Evolutionary conservation across 2,329 filamentous ascomycete species (phyloP), one percentile per base, ranked within the genome.

Genomic region (Trichophyton rubrum): DNA sequence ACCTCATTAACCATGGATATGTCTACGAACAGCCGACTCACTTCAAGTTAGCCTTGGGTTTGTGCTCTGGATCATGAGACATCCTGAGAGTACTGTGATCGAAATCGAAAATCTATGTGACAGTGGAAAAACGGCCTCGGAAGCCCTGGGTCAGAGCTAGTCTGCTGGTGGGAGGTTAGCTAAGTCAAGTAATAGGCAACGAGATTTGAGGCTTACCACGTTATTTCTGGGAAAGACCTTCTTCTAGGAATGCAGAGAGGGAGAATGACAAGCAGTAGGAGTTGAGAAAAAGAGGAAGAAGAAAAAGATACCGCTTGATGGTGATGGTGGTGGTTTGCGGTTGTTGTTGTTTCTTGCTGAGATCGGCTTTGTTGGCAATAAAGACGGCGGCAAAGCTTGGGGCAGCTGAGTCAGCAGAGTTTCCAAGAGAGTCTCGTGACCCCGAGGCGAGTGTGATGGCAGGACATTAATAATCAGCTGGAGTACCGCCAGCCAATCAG

Each of bases 11-110:
- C 62, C 51, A 64, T 56, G 62, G 55, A 57, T 27, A 53, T 58
- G 55, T n/a, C 41, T 58, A 45, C 59, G 38, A 20, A 60, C 11
- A 41, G n/a, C 13, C 20, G 60, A 77, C 88, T 73, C 83, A 92
- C 89, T 84, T 82, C 76, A 92, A 75, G 77, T 92, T 88, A 75
- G 86, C 86, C 85, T 90, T 90, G 63, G 88, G 73, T 47, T 70
- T 71, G 68, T 82, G 77, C 68, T 82, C 80, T 64, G 84, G 83
- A 72, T 88, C 84, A 66, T 84, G 75, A 75, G 86, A 84, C 88
- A 90, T 90, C 67, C 76, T 87, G 82, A 67, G 60, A 62, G 64
- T 63, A 66, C 61, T 40, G 64, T 67, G 61, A 63, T 62, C 61
- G 64, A 66, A 66, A 59, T 66, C 69, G 64, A 53, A 70, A 64